Evolutionary conservation across 495 filamentous ascomycete genomes (phyloP).

Genomic region (Penicillium cinerascens): DNA sequence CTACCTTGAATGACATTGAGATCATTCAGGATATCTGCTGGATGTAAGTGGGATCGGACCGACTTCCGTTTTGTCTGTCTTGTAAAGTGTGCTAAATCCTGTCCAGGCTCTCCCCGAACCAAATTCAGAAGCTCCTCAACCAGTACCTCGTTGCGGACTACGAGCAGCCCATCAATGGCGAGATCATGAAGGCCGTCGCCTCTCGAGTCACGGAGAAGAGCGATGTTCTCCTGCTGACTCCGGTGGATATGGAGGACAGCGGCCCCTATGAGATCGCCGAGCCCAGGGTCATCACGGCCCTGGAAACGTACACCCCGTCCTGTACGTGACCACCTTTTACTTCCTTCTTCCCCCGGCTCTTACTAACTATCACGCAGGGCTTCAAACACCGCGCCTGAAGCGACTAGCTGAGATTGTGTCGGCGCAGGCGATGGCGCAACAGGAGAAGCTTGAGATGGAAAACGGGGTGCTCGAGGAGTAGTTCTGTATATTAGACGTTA

Average conservation of each 20-base stretch:
- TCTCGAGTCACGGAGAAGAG: slow-evolving; percentile 97
- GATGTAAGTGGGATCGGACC: slow-evolving; percentile 72
- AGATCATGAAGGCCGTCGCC: slow-evolving; percentile 99
- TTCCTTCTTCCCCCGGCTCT: neutral
- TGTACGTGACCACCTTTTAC: slow-evolving; percentile 53
- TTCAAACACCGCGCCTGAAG: slow-evolving; percentile 93
- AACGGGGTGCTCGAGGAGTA: slow-evolving; percentile 33
- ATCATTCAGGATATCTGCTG: slow-evolving; percentile 99
- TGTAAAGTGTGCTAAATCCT: slow-evolving; percentile 3
- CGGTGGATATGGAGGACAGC: slow-evolving; percentile 98
- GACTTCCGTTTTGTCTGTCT: neutral
- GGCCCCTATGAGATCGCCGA: slow-evolving; percentile 99
- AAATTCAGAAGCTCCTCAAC: slow-evolving; percentile 98
- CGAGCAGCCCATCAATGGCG: slow-evolving; percentile 98
- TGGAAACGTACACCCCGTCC: slow-evolving; percentile 97
- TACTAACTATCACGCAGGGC: slow-evolving; percentile 52
- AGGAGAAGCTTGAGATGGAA: slow-evolving; percentile 72
- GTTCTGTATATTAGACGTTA: slow-evolving; percentile 32
- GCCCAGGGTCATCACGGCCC: slow-evolving; percentile 87
- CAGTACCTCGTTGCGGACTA: slow-evolving; percentile 99
- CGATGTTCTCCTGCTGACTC: slow-evolving; percentile 85
- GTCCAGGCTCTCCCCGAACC: slow-evolving; percentile 86
- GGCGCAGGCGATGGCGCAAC: slow-evolving; percentile 88
- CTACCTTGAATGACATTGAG: slow-evolving; percentile 97
- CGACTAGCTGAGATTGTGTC: slow-evolving; percentile 96